These are phyloP conservation scores for Phaffia tasmanica DNA, from an alignment of 768 basidiomycete genomes.

Conservation along the genomic window DNA sequence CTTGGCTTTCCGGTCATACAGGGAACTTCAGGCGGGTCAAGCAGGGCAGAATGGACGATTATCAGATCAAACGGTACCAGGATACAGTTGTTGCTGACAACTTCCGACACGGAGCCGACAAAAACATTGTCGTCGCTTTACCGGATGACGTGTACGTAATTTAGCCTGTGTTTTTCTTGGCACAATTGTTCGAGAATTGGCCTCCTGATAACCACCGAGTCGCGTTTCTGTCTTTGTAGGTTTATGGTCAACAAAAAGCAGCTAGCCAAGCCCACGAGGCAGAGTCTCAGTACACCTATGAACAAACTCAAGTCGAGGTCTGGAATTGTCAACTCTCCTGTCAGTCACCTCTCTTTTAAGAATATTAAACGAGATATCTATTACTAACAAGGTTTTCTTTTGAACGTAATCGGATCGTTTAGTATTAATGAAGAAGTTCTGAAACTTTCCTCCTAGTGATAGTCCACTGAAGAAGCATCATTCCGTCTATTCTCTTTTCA, in stretches of 20 bases:
- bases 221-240: background rate
- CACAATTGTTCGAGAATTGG: background rate
- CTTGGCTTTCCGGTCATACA: conserved; percentile 22
- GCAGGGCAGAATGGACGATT: conserved; percentile 77
- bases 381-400: too few species aligned
- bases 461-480: too few species aligned
- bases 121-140: conserved; percentile 91
- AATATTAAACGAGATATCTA: too few species aligned
- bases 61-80: conserved; percentile 47
- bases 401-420: too few species aligned
- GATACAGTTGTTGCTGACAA: conserved; percentile 91
- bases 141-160: conserved; percentile 64
- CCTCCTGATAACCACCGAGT: background rate
- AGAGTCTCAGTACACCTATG: conserved; percentile 30
- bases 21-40: conserved; percentile 92
- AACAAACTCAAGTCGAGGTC: conserved; percentile 21
- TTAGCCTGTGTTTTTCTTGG: background rate
- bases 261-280: conserved; percentile 67
- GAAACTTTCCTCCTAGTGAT: too few species aligned
- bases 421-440: too few species aligned
- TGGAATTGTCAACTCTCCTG: conserved; percentile 17
- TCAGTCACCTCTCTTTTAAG: background rate
- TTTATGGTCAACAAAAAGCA: conserved; percentile 88
- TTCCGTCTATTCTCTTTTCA: too few species aligned
- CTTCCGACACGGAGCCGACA: conserved; percentile 95